These are phyloP conservation scores for Saccharomyces hybrid DNA, from an alignment of 1,139 yeast genomes.

Conservation along the genomic window DNA sequence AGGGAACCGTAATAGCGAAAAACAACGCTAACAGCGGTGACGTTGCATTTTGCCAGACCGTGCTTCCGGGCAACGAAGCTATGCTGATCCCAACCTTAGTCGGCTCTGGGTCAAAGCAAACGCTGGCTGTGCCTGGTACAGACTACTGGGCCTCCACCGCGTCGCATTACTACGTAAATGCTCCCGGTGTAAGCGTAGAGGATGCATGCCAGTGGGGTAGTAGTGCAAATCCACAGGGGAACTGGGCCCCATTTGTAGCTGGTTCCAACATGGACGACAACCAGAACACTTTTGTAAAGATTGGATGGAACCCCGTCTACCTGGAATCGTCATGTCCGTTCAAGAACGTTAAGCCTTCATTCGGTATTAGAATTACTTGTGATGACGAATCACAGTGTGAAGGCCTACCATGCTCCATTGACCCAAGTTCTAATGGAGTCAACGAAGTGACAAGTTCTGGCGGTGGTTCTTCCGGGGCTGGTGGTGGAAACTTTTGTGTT, in stretches of 20 bases:
- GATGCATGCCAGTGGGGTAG: conserved; percentile 88
- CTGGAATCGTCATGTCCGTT: conserved; percentile 51
- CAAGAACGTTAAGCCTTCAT: conserved; percentile 47
- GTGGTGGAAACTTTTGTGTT: conserved; percentile 72
- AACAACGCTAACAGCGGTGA: conserved; percentile 43
- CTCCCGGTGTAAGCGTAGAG: conserved; percentile 70
- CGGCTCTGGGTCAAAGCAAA: conserved; percentile 38
- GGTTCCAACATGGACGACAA: conserved; percentile 71
- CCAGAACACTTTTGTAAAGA: conserved; percentile 68
- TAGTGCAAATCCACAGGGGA: conserved; percentile 58
- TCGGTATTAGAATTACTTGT: conserved; percentile 69
- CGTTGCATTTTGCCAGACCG: conserved; percentile 88
- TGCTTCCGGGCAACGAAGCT: conserved; percentile 86
- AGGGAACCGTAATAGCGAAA: conserved; percentile 57
- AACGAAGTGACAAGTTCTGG: conserved; percentile 41
- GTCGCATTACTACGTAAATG: conserved; percentile 78
- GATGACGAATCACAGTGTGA: conserved; percentile 57
- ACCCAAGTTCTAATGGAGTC: conserved; percentile 54
- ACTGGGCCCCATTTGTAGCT: conserved; percentile 91
- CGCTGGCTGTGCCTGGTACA: conserved; percentile 78
- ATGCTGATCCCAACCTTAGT: conserved; percentile 82
- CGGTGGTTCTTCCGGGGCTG: conserved; percentile 40
- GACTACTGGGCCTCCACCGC: conserved; percentile 69
- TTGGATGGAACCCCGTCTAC: conserved; percentile 88
- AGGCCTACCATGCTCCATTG: conserved; percentile 73